Evolutionary conservation across 768 basidiomycete genomes (phyloP).

Genomic region (Suillus americanus): DNA sequence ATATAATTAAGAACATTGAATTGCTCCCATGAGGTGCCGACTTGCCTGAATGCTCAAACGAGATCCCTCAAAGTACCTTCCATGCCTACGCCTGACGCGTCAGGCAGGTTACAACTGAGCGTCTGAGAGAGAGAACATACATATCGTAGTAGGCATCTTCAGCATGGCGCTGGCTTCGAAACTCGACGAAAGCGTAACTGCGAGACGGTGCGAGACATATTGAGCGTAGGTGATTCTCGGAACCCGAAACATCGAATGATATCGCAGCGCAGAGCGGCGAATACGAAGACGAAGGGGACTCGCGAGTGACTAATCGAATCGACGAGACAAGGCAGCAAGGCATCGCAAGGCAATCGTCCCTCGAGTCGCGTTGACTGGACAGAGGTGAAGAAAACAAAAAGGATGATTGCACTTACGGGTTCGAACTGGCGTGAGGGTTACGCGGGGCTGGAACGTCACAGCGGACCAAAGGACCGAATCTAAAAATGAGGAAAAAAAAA

Average conservation of each 20-base stretch:
- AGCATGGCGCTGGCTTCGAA: conserved; percentile 73
- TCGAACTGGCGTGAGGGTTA: conserved; percentile 69
- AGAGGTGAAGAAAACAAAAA: conserved; percentile 27
- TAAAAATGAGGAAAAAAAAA: conserved; percentile 29
- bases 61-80: conserved; percentile 69
- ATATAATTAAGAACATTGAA: not conserved
- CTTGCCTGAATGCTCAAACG: conserved; percentile 73
- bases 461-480: conserved; percentile 79
- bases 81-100: conserved; percentile 54
- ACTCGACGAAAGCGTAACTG: conserved; percentile 89
- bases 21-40: not conserved
- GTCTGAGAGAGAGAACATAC: conserved; percentile 39
- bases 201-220: conserved; percentile 47
- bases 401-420: conserved; percentile 67
- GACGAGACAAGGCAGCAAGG: conserved; percentile 26
- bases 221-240: conserved; percentile 55
- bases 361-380: conserved; percentile 39
- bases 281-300: conserved; percentile 29
- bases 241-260: conserved; percentile 36
- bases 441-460: conserved; percentile 90
- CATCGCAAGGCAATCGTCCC: conserved; percentile 25
- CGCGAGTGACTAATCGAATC: conserved; percentile 31
- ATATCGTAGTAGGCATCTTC: conserved; percentile 86
- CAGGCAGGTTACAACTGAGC: conserved; percentile 12
- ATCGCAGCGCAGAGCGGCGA: conserved; percentile 26